A percentile compares a stretch with the other conserved stretches of the same genome.
Evolutionary conservation across 2,329 filamentous ascomycete genomes (phyloP).

Genomic region (Hirsutella thompsonii): DNA sequence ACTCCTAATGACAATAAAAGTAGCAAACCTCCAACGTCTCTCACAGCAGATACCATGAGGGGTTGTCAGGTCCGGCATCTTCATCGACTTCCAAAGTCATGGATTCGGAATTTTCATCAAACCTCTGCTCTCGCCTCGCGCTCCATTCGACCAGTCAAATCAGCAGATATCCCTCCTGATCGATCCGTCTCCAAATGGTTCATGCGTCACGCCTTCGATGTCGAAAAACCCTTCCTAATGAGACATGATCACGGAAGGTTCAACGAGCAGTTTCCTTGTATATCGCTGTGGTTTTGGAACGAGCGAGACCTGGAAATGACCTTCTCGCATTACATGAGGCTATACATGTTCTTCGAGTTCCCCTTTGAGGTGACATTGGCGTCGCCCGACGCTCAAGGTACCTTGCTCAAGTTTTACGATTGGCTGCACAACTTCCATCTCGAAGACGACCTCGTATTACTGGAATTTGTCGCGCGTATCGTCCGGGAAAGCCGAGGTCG

Average conservation of each 20-base stretch:
- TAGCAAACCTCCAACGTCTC: no score
- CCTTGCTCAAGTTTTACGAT: conserved; percentile 13
- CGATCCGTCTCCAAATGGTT: conserved; percentile 29
- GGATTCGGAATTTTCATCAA: conserved; percentile 2
- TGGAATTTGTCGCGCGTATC: no score
- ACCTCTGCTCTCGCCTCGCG: neutral
- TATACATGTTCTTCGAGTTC: conserved; percentile 18
- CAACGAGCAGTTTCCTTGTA: conserved; percentile 20
- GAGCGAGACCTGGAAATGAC: neutral
- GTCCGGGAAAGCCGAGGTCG: conserved; percentile 9
- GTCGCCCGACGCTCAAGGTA: conserved; percentile 5
- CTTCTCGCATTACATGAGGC: conserved; percentile 15
- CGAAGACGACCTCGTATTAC: no score
- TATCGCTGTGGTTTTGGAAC: no score
- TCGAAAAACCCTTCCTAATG: conserved; percentile 35
- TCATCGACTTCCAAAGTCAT: neutral
- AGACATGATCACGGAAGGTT: conserved; percentile 29
- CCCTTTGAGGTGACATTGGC: conserved; percentile 25
- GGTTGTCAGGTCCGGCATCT: no score
- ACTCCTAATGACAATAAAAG: no score
- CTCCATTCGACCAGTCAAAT: conserved; percentile 1
- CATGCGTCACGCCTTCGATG: conserved; percentile 35
- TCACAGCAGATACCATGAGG: no score
- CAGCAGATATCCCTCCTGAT: conserved; percentile 1
- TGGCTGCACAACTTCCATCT: no score